These are phyloP conservation scores for Myxozyma sirexii DNA, from an alignment of 805 yeast genomes.

Conservation along the genomic window DNA sequence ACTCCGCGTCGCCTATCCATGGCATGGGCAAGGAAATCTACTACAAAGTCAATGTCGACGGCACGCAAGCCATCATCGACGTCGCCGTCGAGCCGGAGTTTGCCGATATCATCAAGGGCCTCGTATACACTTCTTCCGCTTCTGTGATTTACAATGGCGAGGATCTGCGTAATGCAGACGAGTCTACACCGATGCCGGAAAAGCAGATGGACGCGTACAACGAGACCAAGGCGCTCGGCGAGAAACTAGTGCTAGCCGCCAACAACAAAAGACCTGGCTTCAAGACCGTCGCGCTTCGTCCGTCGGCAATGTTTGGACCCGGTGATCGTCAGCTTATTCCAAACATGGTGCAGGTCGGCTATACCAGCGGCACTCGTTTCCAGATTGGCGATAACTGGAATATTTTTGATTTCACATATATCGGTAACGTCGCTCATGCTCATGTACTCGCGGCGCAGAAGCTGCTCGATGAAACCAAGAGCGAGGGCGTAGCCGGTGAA, in stretches of 20 bases:
- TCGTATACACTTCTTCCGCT: conserved; percentile 95
- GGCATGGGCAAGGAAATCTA: conserved; percentile 81
- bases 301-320: conserved; percentile 96
- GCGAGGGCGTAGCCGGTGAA: conserved; percentile 69
- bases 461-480: conserved; percentile 48
- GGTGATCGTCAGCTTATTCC: conserved; percentile 98
- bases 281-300: conserved; percentile 83
- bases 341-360: conserved; percentile 80
- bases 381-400: conserved; percentile 95
- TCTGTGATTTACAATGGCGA: conserved; percentile 97
- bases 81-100: conserved; percentile 38
- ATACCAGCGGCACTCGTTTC: conserved; percentile 82
- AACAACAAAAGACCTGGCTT: conserved; percentile 56
- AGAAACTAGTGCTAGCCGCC: conserved; percentile 73
- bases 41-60: conserved; percentile 86
- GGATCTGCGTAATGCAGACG: conserved; percentile 89
- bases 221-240: conserved; percentile 79
- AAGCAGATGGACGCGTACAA: conserved; percentile 96
- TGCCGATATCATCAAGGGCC: conserved; percentile 52
- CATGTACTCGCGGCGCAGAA: conserved; percentile 90
- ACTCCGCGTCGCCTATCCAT: conserved; percentile 96
- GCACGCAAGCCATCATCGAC: conserved; percentile 72
- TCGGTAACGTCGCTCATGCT: conserved; percentile 97
- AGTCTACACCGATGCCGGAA: conserved; percentile 88
- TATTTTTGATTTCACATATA: conserved; percentile 95